Base-by-base conservation (phyloP, 805 yeast genomes). In the Zygosaccharomyces gambellarensis region DNA sequence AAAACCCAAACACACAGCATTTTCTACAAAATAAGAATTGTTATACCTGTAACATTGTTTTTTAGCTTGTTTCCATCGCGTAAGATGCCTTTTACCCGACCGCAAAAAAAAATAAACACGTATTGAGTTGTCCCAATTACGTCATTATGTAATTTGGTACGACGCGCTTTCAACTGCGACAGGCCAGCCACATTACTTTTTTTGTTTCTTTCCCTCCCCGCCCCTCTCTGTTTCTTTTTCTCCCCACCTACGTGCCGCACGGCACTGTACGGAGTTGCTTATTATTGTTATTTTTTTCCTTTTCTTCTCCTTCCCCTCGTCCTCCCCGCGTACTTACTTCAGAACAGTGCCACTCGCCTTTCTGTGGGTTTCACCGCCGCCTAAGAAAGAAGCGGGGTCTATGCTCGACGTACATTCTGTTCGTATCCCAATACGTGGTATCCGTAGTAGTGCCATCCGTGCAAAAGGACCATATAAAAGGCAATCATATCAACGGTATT, bases 231-330 rank as follows among this genome's bases (percentile, higher is more conserved):
- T 14, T n/a, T 14, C 5, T 40, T 40, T 32, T 40, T 32, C 43
- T 11, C 43, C 32, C 19, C 21, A 34, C 22, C 10, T 34, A 27
- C 21, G 43, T 25, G 29, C 43, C 31, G 43, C 43, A 40, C 43
- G 43, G 43, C 43, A 21, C 29, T 21, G 34, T 21, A 27, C 8
- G 21, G 21, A 22, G 17, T 5, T 14, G 22, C 3, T 2, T 11
- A 17, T 22, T n/a, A 19, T 29, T 25, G 32, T 10, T 34, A 4
- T 31, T 31, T 4, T 31, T 17, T n/a, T 31, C 6, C 36, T 8
- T 14, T 31, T 31, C 19, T 14, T 17, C 17, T 1, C 30, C 17
- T 6, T 39, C 12, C 41, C 28, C 27, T 22, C 10, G 30, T 22
- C 19, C 11, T 6, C 38, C 38, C 38, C 38, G 22, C 38, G 38